A percentile compares a stretch with the other conserved stretches of the same genome.
These are phyloP conservation scores for Trichoderma gracile DNA, from an alignment of 2,329 filamentous ascomycete species.

Conservation along the genomic window DNA sequence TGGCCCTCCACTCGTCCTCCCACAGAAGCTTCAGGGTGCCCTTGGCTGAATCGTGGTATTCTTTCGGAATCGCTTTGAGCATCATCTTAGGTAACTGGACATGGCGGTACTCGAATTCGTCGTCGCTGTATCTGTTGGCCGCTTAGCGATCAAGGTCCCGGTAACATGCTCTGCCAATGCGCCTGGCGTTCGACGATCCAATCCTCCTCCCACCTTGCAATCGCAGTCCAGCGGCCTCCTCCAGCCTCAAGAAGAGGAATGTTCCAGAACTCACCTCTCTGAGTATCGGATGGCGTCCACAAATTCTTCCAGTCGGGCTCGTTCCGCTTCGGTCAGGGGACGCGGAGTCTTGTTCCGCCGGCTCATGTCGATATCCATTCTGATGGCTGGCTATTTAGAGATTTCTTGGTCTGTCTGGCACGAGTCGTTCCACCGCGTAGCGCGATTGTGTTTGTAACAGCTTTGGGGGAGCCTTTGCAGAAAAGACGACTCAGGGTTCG, in stretches of 20 bases:
- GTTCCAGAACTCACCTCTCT: conserved; percentile 64
- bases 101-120: conserved; percentile 93
- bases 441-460: neutral
- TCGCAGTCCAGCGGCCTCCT: neutral
- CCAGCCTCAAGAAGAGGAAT: too few relatives aligned
- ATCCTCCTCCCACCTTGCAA: neutral
- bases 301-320: conserved; percentile 83
- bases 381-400: conserved; percentile 1
- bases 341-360: conserved; percentile 87
- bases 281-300: conserved; percentile 96
- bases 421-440: conserved; percentile 3
- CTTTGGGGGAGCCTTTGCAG: neutral
- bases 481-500: neutral
- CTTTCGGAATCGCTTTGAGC: conserved; percentile 94
- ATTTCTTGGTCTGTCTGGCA: neutral
- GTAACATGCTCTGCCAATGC: neutral
- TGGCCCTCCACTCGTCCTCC: conserved; percentile 97
- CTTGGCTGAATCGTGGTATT: conserved; percentile 86
- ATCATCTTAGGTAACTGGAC: conserved; percentile 97
- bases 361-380: conserved; percentile 69
- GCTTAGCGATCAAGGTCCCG: conserved; percentile 13
- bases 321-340: conserved; percentile 76
- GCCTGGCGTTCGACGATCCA: neutral
- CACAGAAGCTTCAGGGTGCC: conserved; percentile 94
- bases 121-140: conserved; percentile 77